These are phyloP conservation scores for Spathaspora boniae DNA, from an alignment of 805 yeast species.

Conservation along the genomic window DNA sequence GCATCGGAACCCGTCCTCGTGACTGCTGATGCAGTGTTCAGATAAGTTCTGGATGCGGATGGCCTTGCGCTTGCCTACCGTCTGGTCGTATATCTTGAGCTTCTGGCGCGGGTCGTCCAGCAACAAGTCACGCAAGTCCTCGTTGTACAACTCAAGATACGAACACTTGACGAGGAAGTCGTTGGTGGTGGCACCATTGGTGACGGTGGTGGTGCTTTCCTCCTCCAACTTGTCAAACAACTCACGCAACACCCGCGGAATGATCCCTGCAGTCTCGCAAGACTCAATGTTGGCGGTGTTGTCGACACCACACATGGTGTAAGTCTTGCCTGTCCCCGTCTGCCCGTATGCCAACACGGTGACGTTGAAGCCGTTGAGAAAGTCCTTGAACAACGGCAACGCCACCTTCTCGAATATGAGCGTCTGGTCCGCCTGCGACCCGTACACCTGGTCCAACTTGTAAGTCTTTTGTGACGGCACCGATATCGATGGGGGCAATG, in stretches of 20 bases:
- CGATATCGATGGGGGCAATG: constrained; percentile 34
- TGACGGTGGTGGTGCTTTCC: too few relatives aligned
- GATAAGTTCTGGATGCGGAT: constrained; percentile 63
- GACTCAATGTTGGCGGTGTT: background rate
- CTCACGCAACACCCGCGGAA: constrained; percentile 44
- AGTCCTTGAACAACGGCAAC: constrained; percentile 68
- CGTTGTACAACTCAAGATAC: constrained; percentile 83
- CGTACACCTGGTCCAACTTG: constrained; percentile 76
- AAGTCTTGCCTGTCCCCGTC: constrained; percentile 89
- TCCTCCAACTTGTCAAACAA: constrained; percentile 49
- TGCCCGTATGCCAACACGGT: constrained; percentile 78
- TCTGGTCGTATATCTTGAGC: constrained; percentile 39
- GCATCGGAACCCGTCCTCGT: constrained; percentile 53
- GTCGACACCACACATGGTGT: constrained; percentile 58
- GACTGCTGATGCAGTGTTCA: constrained; percentile 54
- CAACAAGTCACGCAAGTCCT: constrained; percentile 73
- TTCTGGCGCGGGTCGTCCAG: constrained; percentile 39
- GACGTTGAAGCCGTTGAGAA: constrained; percentile 59
- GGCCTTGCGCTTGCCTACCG: constrained; percentile 14
- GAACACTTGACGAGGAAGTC: constrained; percentile 74
- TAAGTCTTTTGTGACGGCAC: constrained; percentile 50
- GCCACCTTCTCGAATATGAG: constrained; percentile 67
- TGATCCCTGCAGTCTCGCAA: constrained; percentile 49
- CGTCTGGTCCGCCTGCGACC: constrained; percentile 74
- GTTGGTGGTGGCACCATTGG: too few relatives aligned